Evolutionary conservation across 2,329 filamentous ascomycete species (phyloP).

Genomic region (Aureobasidium musti): DNA sequence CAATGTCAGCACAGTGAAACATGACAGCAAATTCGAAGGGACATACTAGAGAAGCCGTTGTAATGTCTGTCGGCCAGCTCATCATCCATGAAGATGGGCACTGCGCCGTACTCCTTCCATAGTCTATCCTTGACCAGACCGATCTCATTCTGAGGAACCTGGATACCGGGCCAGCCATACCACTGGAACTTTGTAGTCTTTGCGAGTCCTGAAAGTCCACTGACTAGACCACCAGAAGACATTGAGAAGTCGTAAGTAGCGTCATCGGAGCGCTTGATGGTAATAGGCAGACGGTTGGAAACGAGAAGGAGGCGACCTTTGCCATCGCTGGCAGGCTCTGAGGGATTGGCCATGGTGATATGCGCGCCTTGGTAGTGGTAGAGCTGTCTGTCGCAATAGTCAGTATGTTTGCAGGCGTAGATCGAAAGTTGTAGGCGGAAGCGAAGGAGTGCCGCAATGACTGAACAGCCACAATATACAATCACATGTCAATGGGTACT

Average conservation of each 20-base stretch:
- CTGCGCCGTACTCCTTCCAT: constrained; percentile 82
- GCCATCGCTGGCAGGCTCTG: constrained; percentile 33
- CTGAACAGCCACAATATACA: background rate
- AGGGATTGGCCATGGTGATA: constrained; percentile 16
- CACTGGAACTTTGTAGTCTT: constrained; percentile 95
- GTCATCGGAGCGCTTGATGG: constrained; percentile 90
- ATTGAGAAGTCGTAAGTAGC: constrained; percentile 92
- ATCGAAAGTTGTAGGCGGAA: background rate
- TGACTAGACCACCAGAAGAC: constrained; percentile 95
- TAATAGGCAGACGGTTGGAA: constrained; percentile 94
- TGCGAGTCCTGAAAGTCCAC: constrained; percentile 83
- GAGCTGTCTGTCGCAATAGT: background rate
- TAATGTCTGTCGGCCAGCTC: constrained; percentile 94
- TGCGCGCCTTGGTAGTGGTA: background rate
- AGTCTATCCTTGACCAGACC: constrained; percentile 72
- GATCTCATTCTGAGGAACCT: constrained; percentile 83
- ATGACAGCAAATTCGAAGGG: background rate
- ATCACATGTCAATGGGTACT: constrained; percentile 19
- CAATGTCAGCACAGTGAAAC: background rate
- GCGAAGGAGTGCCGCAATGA: background rate
- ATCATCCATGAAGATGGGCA: constrained; percentile 91
- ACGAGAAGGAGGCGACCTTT: constrained; percentile 71
- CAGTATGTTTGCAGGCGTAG: constrained; percentile 4
- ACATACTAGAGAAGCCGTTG: constrained; percentile 90
- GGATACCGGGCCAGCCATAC: constrained; percentile 97